Percentiles rank a stretch among this genome's conserved stretches.
Conservation (phyloP, 1,139 yeast genomes). For the Suhomyces terraborum region DNA sequence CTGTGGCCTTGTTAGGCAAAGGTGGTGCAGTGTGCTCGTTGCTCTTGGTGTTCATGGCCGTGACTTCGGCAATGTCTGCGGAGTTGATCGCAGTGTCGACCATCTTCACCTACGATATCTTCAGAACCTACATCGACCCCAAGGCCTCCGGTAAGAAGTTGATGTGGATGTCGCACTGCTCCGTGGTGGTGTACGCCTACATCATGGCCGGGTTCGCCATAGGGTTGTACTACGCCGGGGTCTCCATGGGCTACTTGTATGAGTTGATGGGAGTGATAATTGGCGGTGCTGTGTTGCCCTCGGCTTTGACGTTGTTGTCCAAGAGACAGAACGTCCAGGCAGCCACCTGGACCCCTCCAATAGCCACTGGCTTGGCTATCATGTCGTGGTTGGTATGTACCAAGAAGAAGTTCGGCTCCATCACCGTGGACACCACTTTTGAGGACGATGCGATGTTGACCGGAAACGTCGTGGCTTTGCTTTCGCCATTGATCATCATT, state of each 20-base stretch:
- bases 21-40: constrained; percentile 86
- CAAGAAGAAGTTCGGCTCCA: constrained; percentile 50
- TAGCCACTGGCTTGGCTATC: constrained; percentile 63
- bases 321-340: constrained; percentile 63
- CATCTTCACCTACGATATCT: constrained; percentile 80
- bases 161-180: constrained; percentile 64
- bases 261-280: constrained; percentile 87
- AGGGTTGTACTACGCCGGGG: constrained; percentile 79
- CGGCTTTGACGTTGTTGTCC: constrained; percentile 71
- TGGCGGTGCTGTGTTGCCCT: constrained; percentile 82
- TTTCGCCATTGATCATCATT: constrained; percentile 68
- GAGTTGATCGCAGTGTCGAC: constrained; percentile 88
- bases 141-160: constrained; percentile 71
- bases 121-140: constrained; percentile 78
- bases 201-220: constrained; percentile 80
- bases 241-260: constrained; percentile 83
- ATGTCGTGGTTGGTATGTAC: constrained; percentile 69
- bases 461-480: constrained; percentile 81
- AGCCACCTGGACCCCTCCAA: constrained; percentile 59
- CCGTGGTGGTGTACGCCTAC: constrained; percentile 67
- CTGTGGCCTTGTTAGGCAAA: constrained; percentile 78
- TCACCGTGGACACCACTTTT: constrained; percentile 67
- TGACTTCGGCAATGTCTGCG: constrained; percentile 80
- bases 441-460: constrained; percentile 81
- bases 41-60: constrained; percentile 79